Evolutionary conservation across 1,284 basidiomycete species (phyloP), one percentile per base, ranked within the genome.

Genomic region (Microbotryomycetes sp.): DNA sequence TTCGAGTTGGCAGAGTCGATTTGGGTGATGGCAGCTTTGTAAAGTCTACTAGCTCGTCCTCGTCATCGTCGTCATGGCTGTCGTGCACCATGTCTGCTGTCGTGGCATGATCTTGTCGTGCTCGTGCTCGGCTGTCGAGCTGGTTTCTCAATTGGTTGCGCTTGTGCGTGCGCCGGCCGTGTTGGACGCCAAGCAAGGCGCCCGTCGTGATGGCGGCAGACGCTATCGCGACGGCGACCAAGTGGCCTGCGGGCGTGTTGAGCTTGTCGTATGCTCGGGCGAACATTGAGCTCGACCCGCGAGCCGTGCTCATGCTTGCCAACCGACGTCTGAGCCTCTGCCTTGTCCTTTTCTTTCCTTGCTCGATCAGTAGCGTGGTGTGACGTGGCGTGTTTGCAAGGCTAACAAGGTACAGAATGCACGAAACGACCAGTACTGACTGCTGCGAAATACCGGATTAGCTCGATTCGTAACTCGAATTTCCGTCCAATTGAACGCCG

Each of bases 1-100:
- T 23, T 23, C 7, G 65, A 29, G 49, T 27, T 23, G 24, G 9
- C 9, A 6, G 45, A n/a, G 45, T 21, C 3, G 21, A 24, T 54
- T 59, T 45, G 4, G 45, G 21, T 3, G 45, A 16, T n/a, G 45
- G 28, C 0, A 55, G 56, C 30, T 59, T 41, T 16, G 62, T 58
- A 48, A 67, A 67, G 46, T 67, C 62, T 13, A 55, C 30, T 21
- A 67, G 41, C 28, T 65, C 66, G 7, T 65, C 66, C 26, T 53
- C 56, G 9, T 52, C 46, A 18, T 47, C 51, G 4, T 23, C 61
- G 2, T 47, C 45, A n/a, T n/a, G n/a, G n/a, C n/a, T n/a, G n/a
- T n/a, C n/a, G n/a, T n/a, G n/a, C n/a, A n/a, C n/a, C n/a, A n/a
- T n/a, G n/a, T n/a, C n/a, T n/a, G n/a, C n/a, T n/a, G 16, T 51